Evolutionary conservation across 495 filamentous ascomycete genomes (phyloP).

Genomic region (Annulohypoxylon bovei): DNA sequence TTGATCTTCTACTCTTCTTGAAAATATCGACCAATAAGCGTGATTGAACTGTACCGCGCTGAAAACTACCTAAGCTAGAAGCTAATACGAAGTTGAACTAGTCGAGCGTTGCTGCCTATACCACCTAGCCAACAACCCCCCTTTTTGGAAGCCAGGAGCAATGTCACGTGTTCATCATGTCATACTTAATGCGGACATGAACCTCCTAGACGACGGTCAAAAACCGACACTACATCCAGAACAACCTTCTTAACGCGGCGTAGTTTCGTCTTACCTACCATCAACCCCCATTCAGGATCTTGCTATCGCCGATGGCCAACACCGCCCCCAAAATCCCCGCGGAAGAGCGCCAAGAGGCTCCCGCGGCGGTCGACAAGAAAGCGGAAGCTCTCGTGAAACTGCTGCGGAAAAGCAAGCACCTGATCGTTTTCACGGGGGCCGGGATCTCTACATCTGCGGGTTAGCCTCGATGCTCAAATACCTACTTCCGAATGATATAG

Average conservation of each 20-base stretch:
- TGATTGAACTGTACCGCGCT: no score
- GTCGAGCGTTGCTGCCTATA: not conserved
- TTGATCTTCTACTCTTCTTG: no score
- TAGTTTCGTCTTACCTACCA: no score
- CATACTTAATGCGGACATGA: not conserved
- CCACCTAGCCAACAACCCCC: not conserved
- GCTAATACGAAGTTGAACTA: not conserved
- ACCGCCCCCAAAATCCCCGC: conserved; percentile 50
- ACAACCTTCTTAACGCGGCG: not conserved
- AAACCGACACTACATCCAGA: not conserved
- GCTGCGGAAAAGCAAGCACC: conserved; percentile 56
- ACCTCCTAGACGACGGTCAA: not conserved
- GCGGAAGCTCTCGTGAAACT: conserved; percentile 48
- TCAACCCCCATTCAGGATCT: not conserved
- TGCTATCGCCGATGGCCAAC: conserved; percentile 44
- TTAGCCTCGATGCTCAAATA: conserved; percentile 8
- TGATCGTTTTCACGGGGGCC: conserved; percentile 59
- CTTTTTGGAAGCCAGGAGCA: conserved; percentile 1
- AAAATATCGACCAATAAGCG: no score
- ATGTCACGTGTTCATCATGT: conserved; percentile 14
- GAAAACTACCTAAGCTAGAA: no score
- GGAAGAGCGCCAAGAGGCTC: conserved; percentile 50
- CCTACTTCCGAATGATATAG: not conserved
- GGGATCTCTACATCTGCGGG: conserved; percentile 59
- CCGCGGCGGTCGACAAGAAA: conserved; percentile 47